A percentile compares a stretch with the other conserved stretches of the same genome.
These are phyloP conservation scores for Elsinoe necatrix DNA, from an alignment of 2,329 filamentous ascomycete species.

Conservation along the genomic window DNA sequence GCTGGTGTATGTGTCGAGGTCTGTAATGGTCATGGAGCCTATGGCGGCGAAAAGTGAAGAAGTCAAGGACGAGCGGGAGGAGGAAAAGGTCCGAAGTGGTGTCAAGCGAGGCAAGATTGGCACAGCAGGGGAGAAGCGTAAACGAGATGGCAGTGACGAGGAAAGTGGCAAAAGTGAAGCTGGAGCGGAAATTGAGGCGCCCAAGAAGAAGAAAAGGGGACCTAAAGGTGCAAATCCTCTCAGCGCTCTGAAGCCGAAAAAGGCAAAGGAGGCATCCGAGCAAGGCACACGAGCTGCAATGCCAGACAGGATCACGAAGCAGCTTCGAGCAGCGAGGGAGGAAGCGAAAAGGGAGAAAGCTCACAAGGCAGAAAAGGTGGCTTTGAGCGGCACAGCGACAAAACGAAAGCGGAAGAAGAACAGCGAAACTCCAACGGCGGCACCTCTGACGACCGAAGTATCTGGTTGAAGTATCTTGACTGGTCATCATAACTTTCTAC, in stretches of 20 bases:
- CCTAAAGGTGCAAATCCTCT: conserved; percentile 64
- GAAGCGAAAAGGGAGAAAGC: conserved; percentile 4
- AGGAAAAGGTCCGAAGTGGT: conserved; percentile 63
- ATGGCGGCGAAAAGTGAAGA: conserved; percentile 61
- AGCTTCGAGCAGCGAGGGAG: not conserved
- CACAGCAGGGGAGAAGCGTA: conserved; percentile 25
- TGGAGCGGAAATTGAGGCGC: conserved; percentile 33
- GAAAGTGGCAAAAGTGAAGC: conserved; percentile 19
- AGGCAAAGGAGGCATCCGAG: conserved; percentile 26
- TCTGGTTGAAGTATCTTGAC: not conserved
- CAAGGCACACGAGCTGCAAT: not conserved
- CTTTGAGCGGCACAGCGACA: not conserved
- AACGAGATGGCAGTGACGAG: conserved; percentile 23
- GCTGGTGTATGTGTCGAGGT: conserved; percentile 67
- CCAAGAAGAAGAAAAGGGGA: conserved; percentile 51
- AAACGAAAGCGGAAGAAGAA: not conserved
- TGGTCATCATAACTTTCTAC: conserved; percentile 8
- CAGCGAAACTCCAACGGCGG: not conserved
- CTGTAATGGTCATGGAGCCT: conserved; percentile 70
- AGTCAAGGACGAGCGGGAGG: conserved; percentile 60
- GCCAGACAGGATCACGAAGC: conserved; percentile 5
- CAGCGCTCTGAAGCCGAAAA: conserved; percentile 61
- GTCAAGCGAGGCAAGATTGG: conserved; percentile 37
- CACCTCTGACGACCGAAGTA: not conserved
- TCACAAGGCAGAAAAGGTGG: not conserved